Evolutionary conservation across 179 eudicot genomes (phyloP).

Genomic region (Heliamphora pulchella): DNA sequence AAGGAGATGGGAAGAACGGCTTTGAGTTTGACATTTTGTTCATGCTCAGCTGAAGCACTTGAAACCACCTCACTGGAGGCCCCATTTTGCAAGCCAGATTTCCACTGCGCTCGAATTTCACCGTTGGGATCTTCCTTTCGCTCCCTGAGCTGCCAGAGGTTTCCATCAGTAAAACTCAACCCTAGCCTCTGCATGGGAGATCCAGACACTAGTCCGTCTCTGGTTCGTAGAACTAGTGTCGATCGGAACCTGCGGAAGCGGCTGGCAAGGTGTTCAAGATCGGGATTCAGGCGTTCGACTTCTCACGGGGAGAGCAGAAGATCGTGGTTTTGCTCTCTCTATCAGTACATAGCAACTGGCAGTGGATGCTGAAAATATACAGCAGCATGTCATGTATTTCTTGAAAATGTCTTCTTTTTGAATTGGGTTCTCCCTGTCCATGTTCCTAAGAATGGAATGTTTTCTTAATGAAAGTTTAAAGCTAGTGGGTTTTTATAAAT

Average conservation of each 20-base stretch:
- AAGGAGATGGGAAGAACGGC: slow-evolving; percentile 49
- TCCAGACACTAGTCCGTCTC: slow-evolving; percentile 37
- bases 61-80: slow-evolving; percentile 39
- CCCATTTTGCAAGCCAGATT: slow-evolving; percentile 53
- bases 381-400: background rate
- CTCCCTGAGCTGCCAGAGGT: slow-evolving; percentile 53
- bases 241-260: slow-evolving; percentile 27
- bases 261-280: slow-evolving; percentile 39
- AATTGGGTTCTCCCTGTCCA: background rate
- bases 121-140: slow-evolving; percentile 51
- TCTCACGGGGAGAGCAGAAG: slow-evolving; percentile 54
- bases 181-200: slow-evolving; percentile 56
- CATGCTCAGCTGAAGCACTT: slow-evolving; percentile 43
- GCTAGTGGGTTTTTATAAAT: background rate
- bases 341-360: slow-evolving; percentile 44
- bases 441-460: background rate
- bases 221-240: slow-evolving; percentile 28
- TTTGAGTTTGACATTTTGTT: slow-evolving; percentile 54
- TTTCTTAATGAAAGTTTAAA: background rate
- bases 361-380: slow-evolving; percentile 17
- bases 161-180: slow-evolving; percentile 41
- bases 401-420: background rate
- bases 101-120: slow-evolving; percentile 28
- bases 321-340: slow-evolving; percentile 74
- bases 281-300: slow-evolving; percentile 45